Conservation (phyloP, 1,139 yeast genomes). For the Lodderomyces jiufengensis region DNA sequence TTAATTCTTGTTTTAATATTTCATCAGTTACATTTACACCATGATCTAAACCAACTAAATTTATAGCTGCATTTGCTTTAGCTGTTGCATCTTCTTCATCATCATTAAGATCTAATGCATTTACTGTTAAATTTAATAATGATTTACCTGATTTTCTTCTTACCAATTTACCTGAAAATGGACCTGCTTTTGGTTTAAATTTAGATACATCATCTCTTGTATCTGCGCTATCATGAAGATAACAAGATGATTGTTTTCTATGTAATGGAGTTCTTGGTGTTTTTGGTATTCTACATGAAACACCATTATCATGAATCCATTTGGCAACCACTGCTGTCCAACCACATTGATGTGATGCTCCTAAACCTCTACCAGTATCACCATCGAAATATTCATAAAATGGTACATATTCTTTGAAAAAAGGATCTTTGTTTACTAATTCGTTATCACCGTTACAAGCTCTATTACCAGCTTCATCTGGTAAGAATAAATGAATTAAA, state of each 20-base stretch:
- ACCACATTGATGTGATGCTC: constrained; percentile 95
- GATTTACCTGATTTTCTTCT: constrained; percentile 75
- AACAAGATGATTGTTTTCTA: constrained; percentile 25
- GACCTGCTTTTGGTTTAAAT: constrained; percentile 44
- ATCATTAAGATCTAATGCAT: constrained; percentile 61
- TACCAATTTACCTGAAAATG: constrained; percentile 52
- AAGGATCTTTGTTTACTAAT: constrained; percentile 62
- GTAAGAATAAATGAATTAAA: constrained; percentile 72
- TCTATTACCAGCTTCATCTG: constrained; percentile 67
- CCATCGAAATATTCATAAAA: constrained; percentile 94
- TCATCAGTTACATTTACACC: constrained; percentile 21
- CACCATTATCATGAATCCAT: constrained; percentile 89
- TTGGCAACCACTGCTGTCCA: constrained; percentile 96
- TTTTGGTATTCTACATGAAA: constrained; percentile 53
- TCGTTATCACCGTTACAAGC: constrained; percentile 76
- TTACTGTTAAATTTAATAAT: constrained; percentile 60
- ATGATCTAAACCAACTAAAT: constrained; percentile 14
- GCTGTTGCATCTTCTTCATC: constrained; percentile 43
- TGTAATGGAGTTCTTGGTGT: constrained; percentile 46
- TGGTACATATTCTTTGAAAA: constrained; percentile 73
- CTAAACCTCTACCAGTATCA: constrained; percentile 92
- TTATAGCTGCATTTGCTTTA: constrained; percentile 18
- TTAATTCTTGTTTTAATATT: constrained; percentile 20
- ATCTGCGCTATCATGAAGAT: constrained; percentile 22
- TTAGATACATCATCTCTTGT: constrained; percentile 35